Percentiles rank a stretch among this genome's conserved stretches.
Evolutionary conservation across 2,329 filamentous ascomycete species (phyloP).

Genomic region (Beauveria pseudobassiana): DNA sequence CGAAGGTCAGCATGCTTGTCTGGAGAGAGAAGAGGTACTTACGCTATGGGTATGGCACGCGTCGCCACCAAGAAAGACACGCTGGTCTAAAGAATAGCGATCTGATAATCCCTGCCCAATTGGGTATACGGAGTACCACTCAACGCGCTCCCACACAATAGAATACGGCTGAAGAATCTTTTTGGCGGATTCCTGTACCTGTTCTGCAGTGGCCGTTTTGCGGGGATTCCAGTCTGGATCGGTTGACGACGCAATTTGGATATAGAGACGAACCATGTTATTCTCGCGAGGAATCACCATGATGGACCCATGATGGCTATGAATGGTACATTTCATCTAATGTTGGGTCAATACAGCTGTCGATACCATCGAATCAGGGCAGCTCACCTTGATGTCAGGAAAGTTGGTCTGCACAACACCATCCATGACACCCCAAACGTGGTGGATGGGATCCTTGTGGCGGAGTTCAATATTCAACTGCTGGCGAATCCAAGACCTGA

Average conservation of each 20-base stretch:
- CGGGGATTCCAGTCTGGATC: conserved; percentile 54
- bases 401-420: conserved; percentile 66
- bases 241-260: conserved; percentile 58
- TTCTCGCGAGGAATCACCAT: conserved; percentile 72
- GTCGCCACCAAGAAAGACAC: conserved; percentile 69
- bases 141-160: conserved; percentile 59
- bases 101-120: conserved; percentile 69
- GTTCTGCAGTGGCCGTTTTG: conserved; percentile 53
- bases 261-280: conserved; percentile 61
- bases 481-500: conserved; percentile 56
- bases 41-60: conserved; percentile 74
- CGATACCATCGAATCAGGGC: neutral
- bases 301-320: conserved; percentile 65
- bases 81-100: conserved; percentile 57
- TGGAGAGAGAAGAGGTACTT: conserved; percentile 43
- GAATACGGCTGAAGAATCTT: conserved; percentile 58
- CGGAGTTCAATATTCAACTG: conserved; percentile 63
- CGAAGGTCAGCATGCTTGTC: conserved; percentile 23
- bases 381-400: conserved; percentile 62
- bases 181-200: conserved; percentile 59
- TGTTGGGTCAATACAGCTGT: neutral
- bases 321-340: conserved; percentile 68
- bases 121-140: conserved; percentile 72
- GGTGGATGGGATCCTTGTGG: conserved; percentile 60
- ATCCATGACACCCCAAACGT: conserved; percentile 73